Conservation (phyloP, 768 basidiomycete species). For the Grammothele lineata region DNA sequence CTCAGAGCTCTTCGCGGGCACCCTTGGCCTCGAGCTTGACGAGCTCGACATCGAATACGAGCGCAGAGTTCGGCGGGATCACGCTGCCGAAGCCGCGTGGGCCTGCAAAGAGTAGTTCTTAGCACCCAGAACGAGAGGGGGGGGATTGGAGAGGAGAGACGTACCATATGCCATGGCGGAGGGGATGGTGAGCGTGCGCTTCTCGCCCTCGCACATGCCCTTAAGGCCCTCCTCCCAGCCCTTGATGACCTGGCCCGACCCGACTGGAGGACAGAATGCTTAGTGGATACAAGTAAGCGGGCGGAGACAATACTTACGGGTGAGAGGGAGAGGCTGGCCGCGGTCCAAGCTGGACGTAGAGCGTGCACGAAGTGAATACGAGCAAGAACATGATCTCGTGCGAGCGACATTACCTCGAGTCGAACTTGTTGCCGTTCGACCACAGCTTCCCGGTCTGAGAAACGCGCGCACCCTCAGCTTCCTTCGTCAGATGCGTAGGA, state of each 20-base stretch:
- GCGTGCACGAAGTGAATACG: not conserved
- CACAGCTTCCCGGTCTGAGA: slow-evolving; percentile 77
- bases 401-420: slow-evolving; percentile 59
- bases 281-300: not conserved
- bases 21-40: slow-evolving; percentile 49
- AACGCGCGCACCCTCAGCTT: too few species aligned
- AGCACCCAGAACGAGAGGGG: not conserved
- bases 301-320: slow-evolving; percentile 44
- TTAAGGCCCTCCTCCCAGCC: slow-evolving; percentile 83
- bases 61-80: slow-evolving; percentile 76
- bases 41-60: slow-evolving; percentile 87
- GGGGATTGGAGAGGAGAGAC: slow-evolving; percentile 27
- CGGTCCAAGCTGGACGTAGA: slow-evolving; percentile 60
- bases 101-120: slow-evolving; percentile 38
- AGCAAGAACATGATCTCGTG: too few species aligned
- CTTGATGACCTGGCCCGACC: slow-evolving; percentile 74
- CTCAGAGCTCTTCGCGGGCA: slow-evolving; percentile 55
- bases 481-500: too few species aligned
- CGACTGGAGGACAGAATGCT: slow-evolving; percentile 46
- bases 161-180: slow-evolving; percentile 76
- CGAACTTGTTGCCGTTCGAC: slow-evolving; percentile 77
- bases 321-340: slow-evolving; percentile 69
- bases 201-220: slow-evolving; percentile 86
- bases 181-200: slow-evolving; percentile 86
- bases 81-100: slow-evolving; percentile 66